A percentile compares a stretch with the other conserved stretches of the same genome.
These are phyloP conservation scores for Suillus tomentosus DNA, from an alignment of 768 basidiomycete genomes.

Conservation along the genomic window DNA sequence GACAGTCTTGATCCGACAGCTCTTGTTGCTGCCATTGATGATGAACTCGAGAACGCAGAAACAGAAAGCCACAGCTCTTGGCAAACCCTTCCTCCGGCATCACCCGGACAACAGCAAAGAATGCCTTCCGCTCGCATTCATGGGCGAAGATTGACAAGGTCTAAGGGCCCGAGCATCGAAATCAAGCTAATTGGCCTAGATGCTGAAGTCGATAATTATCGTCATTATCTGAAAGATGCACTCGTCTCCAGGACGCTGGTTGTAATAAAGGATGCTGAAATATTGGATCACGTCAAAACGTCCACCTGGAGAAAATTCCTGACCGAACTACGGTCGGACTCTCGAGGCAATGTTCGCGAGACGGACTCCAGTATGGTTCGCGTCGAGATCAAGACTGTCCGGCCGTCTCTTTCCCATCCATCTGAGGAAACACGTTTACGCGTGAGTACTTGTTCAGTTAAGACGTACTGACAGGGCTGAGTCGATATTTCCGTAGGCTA, in stretches of 20 bases:
- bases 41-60: conserved; percentile 75
- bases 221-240: conserved; percentile 49
- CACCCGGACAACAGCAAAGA: conserved; percentile 43
- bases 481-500: conserved; percentile 54
- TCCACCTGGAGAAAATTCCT: conserved; percentile 99
- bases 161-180: conserved; percentile 82
- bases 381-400: conserved; percentile 74
- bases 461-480: conserved; percentile 10
- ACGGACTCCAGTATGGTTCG: conserved; percentile 94
- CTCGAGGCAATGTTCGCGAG: conserved; percentile 85
- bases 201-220: conserved; percentile 69
- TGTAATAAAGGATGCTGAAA: conserved; percentile 76
- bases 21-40: conserved; percentile 89
- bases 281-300: conserved; percentile 96
- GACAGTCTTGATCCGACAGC: conserved; percentile 74
- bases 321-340: conserved; percentile 81
- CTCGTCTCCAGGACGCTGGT: conserved; percentile 68
- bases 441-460: conserved; percentile 44
- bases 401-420: conserved; percentile 65
- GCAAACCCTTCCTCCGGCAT: conserved; percentile 74
- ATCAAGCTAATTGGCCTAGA: conserved; percentile 67
- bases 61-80: conserved; percentile 74
- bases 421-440: conserved; percentile 79
- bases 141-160: conserved; percentile 66
- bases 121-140: conserved; percentile 42